Evolutionary conservation across 2,329 filamentous ascomycete species (phyloP), one percentile per base, ranked within the genome.

Genomic region (Aspergillus melleus): DNA sequence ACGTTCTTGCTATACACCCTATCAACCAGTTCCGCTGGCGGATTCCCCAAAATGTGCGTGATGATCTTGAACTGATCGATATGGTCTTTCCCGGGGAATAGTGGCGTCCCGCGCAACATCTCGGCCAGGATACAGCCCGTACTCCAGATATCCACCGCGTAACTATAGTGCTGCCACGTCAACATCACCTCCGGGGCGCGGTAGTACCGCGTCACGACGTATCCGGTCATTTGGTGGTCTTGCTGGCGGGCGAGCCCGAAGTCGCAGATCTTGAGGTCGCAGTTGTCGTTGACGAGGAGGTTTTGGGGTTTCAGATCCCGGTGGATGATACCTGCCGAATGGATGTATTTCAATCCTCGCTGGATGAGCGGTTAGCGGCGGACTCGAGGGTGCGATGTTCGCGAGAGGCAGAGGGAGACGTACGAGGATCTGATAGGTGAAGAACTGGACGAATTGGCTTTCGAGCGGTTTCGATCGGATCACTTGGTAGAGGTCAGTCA

Each of bases 31-130:
- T 98, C 94, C 77, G 97, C 92, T 36, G 95, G 94, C 10, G 94
- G 94, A 36, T 94, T 97, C 49, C 94, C 94, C 47, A 99, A 85
- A 42, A 99, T 85, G 76, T 99, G 94, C 14, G 95, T 98, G 76
- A 99, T 98, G 81, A 98, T 97, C 66, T 92, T 96, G 79, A 99
- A 98, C 77, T 99, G 94, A 80, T 99, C 96, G 78, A 98, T 94
- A 74, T 98, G 94, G 75, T 98, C 95, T 81, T 98, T 98, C 75
- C 94, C 95, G 0, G 95, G 94, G 83, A 99, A 98, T 20, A 98
- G 82, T 24, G 94, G 95, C 81, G 97, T 97, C 72, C 94, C 94
- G 80, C 96, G 93, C 59, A 98, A 85, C 94, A 98, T 98, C 80
- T 98, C 94, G 42, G 94, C 94, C 71, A 98, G 97, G 74, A 98